These are phyloP conservation scores for Solanum ossicruentum DNA, from an alignment of 257 asterid genomes.

Conservation along the genomic window DNA sequence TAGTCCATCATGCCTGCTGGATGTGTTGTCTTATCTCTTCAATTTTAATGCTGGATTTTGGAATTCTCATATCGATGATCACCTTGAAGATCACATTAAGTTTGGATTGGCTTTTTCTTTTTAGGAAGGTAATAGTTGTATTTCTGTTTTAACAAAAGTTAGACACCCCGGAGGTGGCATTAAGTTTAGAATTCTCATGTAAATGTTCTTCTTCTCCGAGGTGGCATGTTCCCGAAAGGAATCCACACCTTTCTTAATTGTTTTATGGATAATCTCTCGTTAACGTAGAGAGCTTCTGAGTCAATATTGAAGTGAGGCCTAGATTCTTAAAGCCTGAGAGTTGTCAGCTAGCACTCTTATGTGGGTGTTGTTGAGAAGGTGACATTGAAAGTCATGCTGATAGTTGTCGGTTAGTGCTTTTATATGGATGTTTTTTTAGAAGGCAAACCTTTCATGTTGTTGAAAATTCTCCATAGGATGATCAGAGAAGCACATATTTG, in stretches of 20 bases:
- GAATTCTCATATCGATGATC: not conserved
- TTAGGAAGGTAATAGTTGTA: too few relatives aligned
- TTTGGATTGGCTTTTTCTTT: not conserved
- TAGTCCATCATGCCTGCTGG: not conserved
- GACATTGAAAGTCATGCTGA: not conserved
- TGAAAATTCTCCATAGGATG: not conserved
- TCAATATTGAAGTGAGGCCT: not conserved
- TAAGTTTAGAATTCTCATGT: not conserved
- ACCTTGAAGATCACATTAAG: not conserved
- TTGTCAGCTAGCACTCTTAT: not conserved
- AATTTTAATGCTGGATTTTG: not conserved
- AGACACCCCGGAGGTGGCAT: not conserved
- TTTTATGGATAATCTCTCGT: not conserved
- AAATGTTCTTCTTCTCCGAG: not conserved
- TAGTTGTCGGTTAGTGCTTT: not conserved
- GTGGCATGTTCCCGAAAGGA: not conserved
- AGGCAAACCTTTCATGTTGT: not conserved
- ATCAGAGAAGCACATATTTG: not conserved
- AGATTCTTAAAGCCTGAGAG: not conserved
- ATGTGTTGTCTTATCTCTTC: not conserved
- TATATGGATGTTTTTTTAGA: not conserved
- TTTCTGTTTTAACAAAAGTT: too few relatives aligned
- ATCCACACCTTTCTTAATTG: not conserved
- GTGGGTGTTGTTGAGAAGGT: not conserved
- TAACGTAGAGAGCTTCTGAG: not conserved